These are phyloP conservation scores for Candida vaughaniae DNA, from an alignment of 805 yeast species.

Conservation along the genomic window DNA sequence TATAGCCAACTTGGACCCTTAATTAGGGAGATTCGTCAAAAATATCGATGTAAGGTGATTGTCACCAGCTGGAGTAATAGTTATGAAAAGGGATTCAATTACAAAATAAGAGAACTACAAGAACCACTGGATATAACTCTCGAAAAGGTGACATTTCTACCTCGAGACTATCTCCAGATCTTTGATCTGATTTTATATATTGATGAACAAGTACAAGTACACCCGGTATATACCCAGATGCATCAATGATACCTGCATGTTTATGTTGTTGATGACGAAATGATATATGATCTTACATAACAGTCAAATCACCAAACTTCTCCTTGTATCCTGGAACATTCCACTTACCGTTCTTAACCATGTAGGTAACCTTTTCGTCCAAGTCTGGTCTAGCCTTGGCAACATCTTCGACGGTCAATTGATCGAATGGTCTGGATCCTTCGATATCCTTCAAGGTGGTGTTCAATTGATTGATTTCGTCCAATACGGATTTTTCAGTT, in stretches of 20 bases:
- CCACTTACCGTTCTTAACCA: constrained; percentile 97
- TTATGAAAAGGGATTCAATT: constrained; percentile 36
- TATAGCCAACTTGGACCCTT: neutral
- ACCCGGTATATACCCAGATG: no score
- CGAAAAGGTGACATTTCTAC: constrained; percentile 9
- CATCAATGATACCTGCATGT: neutral
- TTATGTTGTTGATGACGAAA: neutral
- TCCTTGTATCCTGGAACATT: constrained; percentile 98
- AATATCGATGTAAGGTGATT: constrained; percentile 24
- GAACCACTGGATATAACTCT: neutral
- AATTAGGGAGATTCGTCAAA: constrained; percentile 11
- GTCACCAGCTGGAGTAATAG: constrained; percentile 25
- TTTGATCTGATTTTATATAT: constrained; percentile 15
- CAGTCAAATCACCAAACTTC: constrained; percentile 95
- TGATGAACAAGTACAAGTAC: no score
- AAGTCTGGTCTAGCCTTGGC: constrained; percentile 96
- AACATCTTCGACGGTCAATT: constrained; percentile 93
- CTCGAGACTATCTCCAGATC: constrained; percentile 8
- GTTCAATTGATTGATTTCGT: constrained; percentile 82
- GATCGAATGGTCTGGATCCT: constrained; percentile 95
- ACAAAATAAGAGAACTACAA: no score
- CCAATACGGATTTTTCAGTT: constrained; percentile 84
- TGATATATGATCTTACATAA: constrained; percentile 56
- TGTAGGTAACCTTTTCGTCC: constrained; percentile 90
- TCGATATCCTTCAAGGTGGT: constrained; percentile 91